Conservation (phyloP, 352 stramenopile genomes). For the Phytophthora megakarya region DNA sequence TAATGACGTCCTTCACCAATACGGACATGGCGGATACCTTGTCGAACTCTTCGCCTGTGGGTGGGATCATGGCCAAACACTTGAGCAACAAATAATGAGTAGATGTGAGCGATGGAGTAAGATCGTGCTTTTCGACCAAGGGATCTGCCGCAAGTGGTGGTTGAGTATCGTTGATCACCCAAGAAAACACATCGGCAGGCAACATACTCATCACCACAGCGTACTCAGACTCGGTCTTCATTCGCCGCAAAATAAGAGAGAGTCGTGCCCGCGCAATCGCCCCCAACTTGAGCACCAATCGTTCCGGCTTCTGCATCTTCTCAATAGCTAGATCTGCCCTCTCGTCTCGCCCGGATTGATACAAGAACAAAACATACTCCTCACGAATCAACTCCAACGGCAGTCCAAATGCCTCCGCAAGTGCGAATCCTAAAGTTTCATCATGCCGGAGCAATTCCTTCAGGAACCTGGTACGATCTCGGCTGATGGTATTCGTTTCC, state of each 20-base stretch:
- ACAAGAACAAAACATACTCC: constrained; percentile 83
- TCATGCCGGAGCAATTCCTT: constrained; percentile 74
- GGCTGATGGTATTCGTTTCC: constrained; percentile 32
- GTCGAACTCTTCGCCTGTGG: constrained; percentile 56
- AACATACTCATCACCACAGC: constrained; percentile 83
- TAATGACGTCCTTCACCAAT: constrained; percentile 84
- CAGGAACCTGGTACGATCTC: constrained; percentile 69
- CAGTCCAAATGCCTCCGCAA: constrained; percentile 76
- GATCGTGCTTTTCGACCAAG: constrained; percentile 67
- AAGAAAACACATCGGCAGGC: constrained; percentile 77
- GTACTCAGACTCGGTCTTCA: constrained; percentile 78
- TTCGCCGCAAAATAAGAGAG: constrained; percentile 73
- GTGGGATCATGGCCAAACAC: constrained; percentile 59
- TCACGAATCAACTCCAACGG: constrained; percentile 77
- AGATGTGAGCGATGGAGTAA: constrained; percentile 73
- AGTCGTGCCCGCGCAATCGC: constrained; percentile 73
- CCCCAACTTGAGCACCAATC: constrained; percentile 60
- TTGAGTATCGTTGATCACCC: constrained; percentile 62
- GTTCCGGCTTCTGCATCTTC: constrained; percentile 70
- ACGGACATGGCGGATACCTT: constrained; percentile 79
- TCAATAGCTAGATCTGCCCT: constrained; percentile 72
- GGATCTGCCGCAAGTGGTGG: constrained; percentile 62
- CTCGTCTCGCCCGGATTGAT: constrained; percentile 75
- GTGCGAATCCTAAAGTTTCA: constrained; percentile 60
- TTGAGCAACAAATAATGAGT: constrained; percentile 77